Percentiles rank a stretch among this genome's conserved stretches.
These are phyloP conservation scores for Calonectria fujianensis DNA, from an alignment of 2,329 filamentous ascomycete genomes.

Conservation along the genomic window DNA sequence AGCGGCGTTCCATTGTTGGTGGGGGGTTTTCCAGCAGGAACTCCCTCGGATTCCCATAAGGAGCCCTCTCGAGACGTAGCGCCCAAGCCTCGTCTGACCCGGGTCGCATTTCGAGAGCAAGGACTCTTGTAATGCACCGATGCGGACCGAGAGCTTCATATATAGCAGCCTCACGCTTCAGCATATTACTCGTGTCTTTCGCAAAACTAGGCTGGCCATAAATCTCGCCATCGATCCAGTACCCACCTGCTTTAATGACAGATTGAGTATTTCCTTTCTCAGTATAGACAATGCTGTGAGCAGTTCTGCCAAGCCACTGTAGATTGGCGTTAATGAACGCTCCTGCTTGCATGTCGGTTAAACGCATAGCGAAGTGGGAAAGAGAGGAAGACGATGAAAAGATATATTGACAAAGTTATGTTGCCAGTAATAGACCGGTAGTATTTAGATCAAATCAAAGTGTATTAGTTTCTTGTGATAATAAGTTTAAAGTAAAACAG, in stretches of 20 bases:
- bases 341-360: neutral
- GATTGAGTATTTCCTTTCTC: neutral
- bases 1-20: neutral
- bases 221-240: neutral
- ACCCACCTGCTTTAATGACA: neutral
- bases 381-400: too few relatives aligned
- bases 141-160: conserved; percentile 4
- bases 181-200: neutral
- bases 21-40: conserved; percentile 4
- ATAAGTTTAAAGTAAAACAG: too few relatives aligned
- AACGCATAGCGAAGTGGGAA: neutral
- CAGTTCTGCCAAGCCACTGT: neutral
- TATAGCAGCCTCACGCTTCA: conserved; percentile 4
- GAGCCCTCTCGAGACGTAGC: conserved; percentile 2
- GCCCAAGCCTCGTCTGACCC: conserved; percentile 2
- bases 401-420: too few relatives aligned
- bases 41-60: neutral
- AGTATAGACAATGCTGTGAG: neutral
- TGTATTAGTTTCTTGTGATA: too few relatives aligned
- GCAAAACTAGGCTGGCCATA: neutral
- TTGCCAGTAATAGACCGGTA: too few relatives aligned
- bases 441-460: too few relatives aligned
- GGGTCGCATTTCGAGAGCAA: conserved; percentile 18
- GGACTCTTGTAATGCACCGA: conserved; percentile 1
- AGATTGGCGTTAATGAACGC: neutral